phyloP scores from a whole-genome alignment of 2,329 filamentous ascomycete genomes.

The Claviceps capensis region DNA sequence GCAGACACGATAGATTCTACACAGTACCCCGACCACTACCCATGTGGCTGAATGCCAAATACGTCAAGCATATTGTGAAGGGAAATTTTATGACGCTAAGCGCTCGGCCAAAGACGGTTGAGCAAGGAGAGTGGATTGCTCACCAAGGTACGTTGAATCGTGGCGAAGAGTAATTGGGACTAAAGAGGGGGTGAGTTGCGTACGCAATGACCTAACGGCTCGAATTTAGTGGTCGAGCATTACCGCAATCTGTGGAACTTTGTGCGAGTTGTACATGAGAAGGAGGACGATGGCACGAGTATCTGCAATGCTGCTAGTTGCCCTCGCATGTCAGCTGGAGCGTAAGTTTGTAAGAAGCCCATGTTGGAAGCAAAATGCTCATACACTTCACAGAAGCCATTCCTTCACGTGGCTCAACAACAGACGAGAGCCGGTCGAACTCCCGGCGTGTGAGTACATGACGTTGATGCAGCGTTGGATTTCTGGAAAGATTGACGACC shows the following conservation, averaged over 20 bases:
- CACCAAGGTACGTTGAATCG: slow-evolving; percentile 59
- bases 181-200: neutral
- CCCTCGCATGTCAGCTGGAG: slow-evolving; percentile 86
- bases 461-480: slow-evolving; percentile 96
- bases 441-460: slow-evolving; percentile 88
- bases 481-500: slow-evolving; percentile 85
- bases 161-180: neutral
- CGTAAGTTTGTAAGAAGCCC: slow-evolving; percentile 44
- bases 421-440: slow-evolving; percentile 74
- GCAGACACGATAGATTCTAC: slow-evolving; percentile 42
- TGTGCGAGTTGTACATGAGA: slow-evolving; percentile 76
- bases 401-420: slow-evolving; percentile 95
- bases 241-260: slow-evolving; percentile 82
- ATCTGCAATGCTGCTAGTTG: slow-evolving; percentile 78
- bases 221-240: slow-evolving; percentile 69
- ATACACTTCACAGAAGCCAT: slow-evolving; percentile 46
- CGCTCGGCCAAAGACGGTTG: slow-evolving; percentile 82
- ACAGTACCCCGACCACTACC: slow-evolving; percentile 55
- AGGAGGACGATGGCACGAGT: slow-evolving; percentile 60
- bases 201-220: neutral
- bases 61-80: slow-evolving; percentile 81
- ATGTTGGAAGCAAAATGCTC: neutral
- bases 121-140: slow-evolving; percentile 89
- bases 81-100: slow-evolving; percentile 96
- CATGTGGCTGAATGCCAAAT: slow-evolving; percentile 60